Base-by-base conservation (phyloP, 1,284 basidiomycete species). In the Puccinia triticina region DNA sequence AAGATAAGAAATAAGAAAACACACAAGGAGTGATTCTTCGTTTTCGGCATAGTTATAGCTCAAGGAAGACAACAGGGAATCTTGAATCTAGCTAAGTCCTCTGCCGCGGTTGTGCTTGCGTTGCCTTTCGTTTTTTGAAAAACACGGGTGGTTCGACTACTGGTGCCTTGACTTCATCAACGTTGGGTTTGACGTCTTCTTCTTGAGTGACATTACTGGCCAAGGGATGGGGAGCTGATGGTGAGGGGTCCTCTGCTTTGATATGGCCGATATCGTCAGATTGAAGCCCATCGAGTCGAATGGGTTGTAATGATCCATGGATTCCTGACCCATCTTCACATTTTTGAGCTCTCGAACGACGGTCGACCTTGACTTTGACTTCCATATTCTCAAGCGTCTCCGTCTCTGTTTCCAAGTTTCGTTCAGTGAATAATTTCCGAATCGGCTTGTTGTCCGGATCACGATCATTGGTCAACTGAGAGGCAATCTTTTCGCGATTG, bases 361-460 rank as follows among this genome's bases (percentile, higher is more conserved):
- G 55, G 26, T 82, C 50, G 1, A 67, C 72, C 23, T 82, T 82
- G n/a, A 82, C 21, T 59, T 82, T 82, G 34, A 82, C 53, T 48
- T 67, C 43, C 48, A 82, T 48, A 1, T n/a, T 18, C 21, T 74
- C 59, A 1, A 73, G 40, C 4, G 23, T 40, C n/a, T 74, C 26
- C n/a, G 40, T 29, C 21, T 66, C 59, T n/a, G 7, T 8, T 8
- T 82, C 73, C 12, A 74, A 23, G 21, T 66, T 66, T 37, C 50
- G 29, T 67, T 82, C 80, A 10, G 21, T 26, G 48, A 82, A 82
- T 29, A 82, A 32, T 61, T 82, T 76, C 11, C 46, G 46, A 53
- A 48, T 64, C 11, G 59, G 57, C n/a, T 66, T 67, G 18, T 43
- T 67, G 23, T 82, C 64, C n/a, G 71, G 43, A 59, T 73, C 71